Evolutionary conservation across 164 flowering plant species (phyloP), one percentile per base, ranked within the genome.

Genomic region (Aristolochia fimbriata): DNA sequence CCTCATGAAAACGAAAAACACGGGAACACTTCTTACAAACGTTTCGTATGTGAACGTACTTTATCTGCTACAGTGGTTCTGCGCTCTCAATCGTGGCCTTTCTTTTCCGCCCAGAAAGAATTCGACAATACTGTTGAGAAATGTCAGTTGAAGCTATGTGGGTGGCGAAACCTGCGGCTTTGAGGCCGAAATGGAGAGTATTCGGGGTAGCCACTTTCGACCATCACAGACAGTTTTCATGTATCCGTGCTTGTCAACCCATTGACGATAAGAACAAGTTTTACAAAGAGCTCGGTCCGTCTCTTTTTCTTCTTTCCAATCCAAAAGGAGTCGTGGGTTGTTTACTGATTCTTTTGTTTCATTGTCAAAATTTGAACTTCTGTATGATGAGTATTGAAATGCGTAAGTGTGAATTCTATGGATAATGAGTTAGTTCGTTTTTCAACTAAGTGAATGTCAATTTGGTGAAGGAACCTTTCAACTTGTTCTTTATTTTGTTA

Each of bases 201-300:
- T 19, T 31, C 2, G 64, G 55, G 45, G 70, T 62, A 51, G 59
- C 55, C 25, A 62, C 41, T n/a, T 20, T 51, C 14, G 24, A 61
- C n/a, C 64, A 59, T 58, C 59, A 43, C 22, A 47, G 55, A 60
- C 47, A 45, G 4, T 33, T 53, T 59, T 69, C 65, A 22, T 52
- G 67, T 14, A 63, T 73, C 67, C 83, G 85, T 70, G 87, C 91
- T 70, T 78, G 82, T 62, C 80, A 75, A n/a, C 71, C 82, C 20
- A 56, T 61, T 61, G 80, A 78, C 51, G 81, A 73, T 72, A 74
- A 77, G 66, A 68, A 75, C 74, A 82, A 69, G 64, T 77, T 70
- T 79, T 79, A 74, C 76, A 80, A 85, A 69, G 80, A 86, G 72
- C 73, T 82, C 51, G 91, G 97, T 89, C 23, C 33, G 70, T 66